Evolutionary conservation across 1,284 basidiomycete species (phyloP), one percentile per base, ranked within the genome.

Genomic region (Inonotus obliquus): DNA sequence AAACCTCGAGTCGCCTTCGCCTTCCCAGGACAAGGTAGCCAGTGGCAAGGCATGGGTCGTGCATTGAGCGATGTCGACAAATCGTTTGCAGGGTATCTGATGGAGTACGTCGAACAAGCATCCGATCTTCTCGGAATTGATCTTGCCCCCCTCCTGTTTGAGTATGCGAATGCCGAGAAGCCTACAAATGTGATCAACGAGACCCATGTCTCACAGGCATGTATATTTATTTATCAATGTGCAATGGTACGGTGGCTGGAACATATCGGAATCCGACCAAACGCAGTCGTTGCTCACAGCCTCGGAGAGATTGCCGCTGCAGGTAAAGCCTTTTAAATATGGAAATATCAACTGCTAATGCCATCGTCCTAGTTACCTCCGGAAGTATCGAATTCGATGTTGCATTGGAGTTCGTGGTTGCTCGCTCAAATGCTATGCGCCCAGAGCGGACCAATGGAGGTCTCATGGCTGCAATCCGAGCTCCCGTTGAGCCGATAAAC

Each of bases 261-360:
- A 48, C 66, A 61, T 27, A 45, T 75, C 9, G 71, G 71, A 4
- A 58, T 76, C 23, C 63, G 65, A 2, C 68, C 72, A 6, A 67
- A 70, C 56, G 71, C 71, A 10, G 71, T 75, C 7, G 66, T 76
- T 61, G 72, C 74, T 0, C 73, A 75, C 59, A 74, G 73, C 59
- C 66, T 76, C 3, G 75, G 75, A 37, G 75, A 76, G 63, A 73
- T 76, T 61, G 71, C 74, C 17, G 74, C 73, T n/a, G 69, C 73
- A 62, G 75, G 74, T 74, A 54, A 27, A 69, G 57, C 57, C 57
- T n/a, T 5, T 35, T 14, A 19, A 32, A 32, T 25, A n/a, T n/a
- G 9, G 41, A 14, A 19, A 19, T 1, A 29, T 11, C 41, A 68
- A 68, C 68, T 60, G 39, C 17, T 59, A 54, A 32, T 27, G 49